Evolutionary conservation across 2,329 filamentous ascomycete genomes (phyloP), one percentile per base, ranked within the genome.

Genomic region (Raffaelea ambrosiae): DNA sequence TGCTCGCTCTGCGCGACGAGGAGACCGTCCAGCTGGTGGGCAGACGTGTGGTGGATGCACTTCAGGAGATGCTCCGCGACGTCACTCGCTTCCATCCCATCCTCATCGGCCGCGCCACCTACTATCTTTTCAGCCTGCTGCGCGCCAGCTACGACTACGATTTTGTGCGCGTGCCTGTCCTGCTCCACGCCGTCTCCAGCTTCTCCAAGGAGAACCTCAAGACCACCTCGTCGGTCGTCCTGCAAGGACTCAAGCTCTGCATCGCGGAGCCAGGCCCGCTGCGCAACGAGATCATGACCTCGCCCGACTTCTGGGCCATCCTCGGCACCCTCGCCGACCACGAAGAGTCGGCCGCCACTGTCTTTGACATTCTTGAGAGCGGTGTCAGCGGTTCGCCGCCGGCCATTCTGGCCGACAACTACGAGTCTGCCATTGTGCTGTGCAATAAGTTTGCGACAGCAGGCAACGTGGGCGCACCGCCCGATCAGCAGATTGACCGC

Each of bases 261-360:
- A 86, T 95, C 55, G 81, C 84, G 45, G 80, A 85, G 51, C 81
- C 88, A 1, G 82, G 83, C 22, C 81, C 86, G 13, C 70, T 98
- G 23, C 82, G 88, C 49, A 95, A 87, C 56, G 91, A 97, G 66
- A 86, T 97, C 56, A 94, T 95, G 66, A 91, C 88, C 14, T 97
- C 91, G 18, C 93, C 93, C 0, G 93, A 98, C 61, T 97, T 98
- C 64, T 98, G 93, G 93, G 84, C 85, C 5, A 86, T 96, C 14
- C 72, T 98, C 46, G 83, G 88, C 52, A 78, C 81, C 29, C 70
- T 98, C 18, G 81, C 87, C 42, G 72, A 74, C 21, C 77, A 84
- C 52, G 68, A 79, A 3, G 83, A 87, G 46, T 83, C 85, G 22
- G 86, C 88, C 2, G 74, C 83, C 0, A 74, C 83, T 16, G 89